phyloP scores from a whole-genome alignment of 2,329 filamentous ascomycete genomes.

The Neopestalotiopsis sp. region DNA sequence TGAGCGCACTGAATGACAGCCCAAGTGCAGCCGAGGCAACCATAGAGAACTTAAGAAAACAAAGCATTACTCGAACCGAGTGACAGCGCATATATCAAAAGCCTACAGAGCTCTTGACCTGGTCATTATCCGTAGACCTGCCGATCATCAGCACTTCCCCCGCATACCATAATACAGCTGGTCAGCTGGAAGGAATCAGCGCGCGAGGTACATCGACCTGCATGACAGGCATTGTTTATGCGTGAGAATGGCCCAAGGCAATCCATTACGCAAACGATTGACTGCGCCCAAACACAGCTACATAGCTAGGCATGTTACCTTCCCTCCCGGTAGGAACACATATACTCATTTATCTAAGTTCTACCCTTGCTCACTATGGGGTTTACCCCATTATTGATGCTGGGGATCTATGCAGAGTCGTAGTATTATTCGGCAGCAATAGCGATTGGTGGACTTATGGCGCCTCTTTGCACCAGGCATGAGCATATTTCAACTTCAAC shows the following conservation, averaged over 20 bases:
- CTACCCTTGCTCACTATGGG: background rate
- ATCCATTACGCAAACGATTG: background rate
- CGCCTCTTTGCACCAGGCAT: background rate
- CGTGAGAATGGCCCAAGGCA: background rate
- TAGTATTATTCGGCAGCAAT: background rate
- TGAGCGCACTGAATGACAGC: background rate
- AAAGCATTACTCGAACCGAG: background rate
- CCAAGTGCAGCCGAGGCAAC: background rate
- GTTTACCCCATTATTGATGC: background rate
- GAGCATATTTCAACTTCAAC: constrained; percentile 11
- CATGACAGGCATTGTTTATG: background rate
- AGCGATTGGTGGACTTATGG: constrained; percentile 9
- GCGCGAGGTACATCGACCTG: background rate
- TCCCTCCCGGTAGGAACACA: background rate
- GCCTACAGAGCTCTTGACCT: background rate
- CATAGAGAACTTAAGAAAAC: background rate
- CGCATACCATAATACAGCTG: background rate
- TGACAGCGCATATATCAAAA: background rate
- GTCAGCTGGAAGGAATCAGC: constrained; percentile 1
- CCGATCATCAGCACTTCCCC: background rate
- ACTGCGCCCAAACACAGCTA: background rate
- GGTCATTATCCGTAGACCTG: background rate
- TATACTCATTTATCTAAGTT: background rate
- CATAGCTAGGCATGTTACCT: no score
- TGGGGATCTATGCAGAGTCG: background rate